phyloP scores from a whole-genome alignment of 2,329 filamentous ascomycete species.

The Cryphonectria nitschkei region DNA sequence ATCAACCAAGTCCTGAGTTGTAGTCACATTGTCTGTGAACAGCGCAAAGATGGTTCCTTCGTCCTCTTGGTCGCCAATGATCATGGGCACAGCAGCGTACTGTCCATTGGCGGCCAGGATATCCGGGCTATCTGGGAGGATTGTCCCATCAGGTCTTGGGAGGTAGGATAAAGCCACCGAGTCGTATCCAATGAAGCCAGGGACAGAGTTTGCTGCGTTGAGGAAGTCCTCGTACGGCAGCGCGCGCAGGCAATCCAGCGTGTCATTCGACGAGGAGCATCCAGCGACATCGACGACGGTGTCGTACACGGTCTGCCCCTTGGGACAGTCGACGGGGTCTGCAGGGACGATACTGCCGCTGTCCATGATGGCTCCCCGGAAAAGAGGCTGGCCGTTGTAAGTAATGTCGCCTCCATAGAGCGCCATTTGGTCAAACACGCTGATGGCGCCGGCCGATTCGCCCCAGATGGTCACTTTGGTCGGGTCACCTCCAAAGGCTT shows the following conservation, averaged over 20 bases:
- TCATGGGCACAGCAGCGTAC: slow-evolving; percentile 53
- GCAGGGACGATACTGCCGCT: slow-evolving; percentile 67
- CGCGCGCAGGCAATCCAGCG: slow-evolving; percentile 67
- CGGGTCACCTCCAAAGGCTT: slow-evolving; percentile 76
- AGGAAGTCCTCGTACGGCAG: slow-evolving; percentile 64
- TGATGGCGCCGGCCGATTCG: slow-evolving; percentile 72
- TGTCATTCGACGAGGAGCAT: slow-evolving; percentile 60
- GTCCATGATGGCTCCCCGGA: slow-evolving; percentile 79
- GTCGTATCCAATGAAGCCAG: slow-evolving; percentile 67
- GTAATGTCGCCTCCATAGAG: slow-evolving; percentile 73
- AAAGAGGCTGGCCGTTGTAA: slow-evolving; percentile 76
- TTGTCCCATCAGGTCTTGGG: slow-evolving; percentile 70
- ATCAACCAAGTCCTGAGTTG: slow-evolving; percentile 57
- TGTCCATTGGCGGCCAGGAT: slow-evolving; percentile 54
- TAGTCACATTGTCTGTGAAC: slow-evolving; percentile 70
- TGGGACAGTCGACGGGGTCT: slow-evolving; percentile 65
- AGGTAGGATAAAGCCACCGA: slow-evolving; percentile 74
- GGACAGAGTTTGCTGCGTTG: slow-evolving; percentile 70
- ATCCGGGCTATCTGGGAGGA: slow-evolving; percentile 67
- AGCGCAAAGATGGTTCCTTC: slow-evolving; percentile 77
- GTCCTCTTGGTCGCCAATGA: slow-evolving; percentile 76
- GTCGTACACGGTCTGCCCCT: slow-evolving; percentile 69
- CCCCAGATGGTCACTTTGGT: slow-evolving; percentile 81
- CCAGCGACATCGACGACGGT: slow-evolving; percentile 62
- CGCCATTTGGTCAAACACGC: slow-evolving; percentile 75